Percentiles rank a stretch among this genome's conserved stretches.
These are phyloP conservation scores for Aspergillus cejpii DNA, from an alignment of 2,329 filamentous ascomycete genomes.

Conservation along the genomic window DNA sequence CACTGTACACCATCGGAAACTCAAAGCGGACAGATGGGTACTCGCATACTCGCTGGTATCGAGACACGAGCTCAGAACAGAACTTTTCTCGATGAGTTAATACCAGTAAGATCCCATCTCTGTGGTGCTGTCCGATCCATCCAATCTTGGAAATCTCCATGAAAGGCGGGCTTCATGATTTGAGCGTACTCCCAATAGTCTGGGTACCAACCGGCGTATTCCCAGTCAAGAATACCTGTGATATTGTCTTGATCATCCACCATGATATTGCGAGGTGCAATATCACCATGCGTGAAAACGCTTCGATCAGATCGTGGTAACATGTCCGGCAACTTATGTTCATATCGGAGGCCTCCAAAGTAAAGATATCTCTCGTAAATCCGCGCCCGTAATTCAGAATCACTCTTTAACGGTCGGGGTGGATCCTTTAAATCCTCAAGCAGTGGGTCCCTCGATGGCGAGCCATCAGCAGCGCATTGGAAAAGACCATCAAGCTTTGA, in stretches of 20 bases:
- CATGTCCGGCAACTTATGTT: constrained; percentile 19
- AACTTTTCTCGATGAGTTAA: constrained; percentile 20
- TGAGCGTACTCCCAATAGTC: constrained; percentile 40
- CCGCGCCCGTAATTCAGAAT: constrained; percentile 18
- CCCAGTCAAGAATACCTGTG: constrained; percentile 39
- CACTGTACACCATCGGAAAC: too few species aligned
- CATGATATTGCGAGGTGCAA: constrained; percentile 32
- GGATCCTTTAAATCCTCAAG: constrained; percentile 20
- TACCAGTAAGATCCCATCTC: constrained; percentile 24
- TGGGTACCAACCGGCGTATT: constrained; percentile 38
- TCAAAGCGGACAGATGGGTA: too few species aligned
- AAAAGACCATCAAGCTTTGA: constrained; percentile 13
- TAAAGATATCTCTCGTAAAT: constrained; percentile 24
- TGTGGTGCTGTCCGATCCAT: constrained; percentile 26
- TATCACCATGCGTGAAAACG: constrained; percentile 32
- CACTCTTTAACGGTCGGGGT: constrained; percentile 15
- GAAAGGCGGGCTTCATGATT: constrained; percentile 23
- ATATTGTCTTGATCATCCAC: constrained; percentile 19
- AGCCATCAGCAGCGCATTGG: constrained; percentile 22
- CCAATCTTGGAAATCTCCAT: constrained; percentile 22
- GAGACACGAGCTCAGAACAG: too few species aligned
- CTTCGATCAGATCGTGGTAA: constrained; percentile 18
- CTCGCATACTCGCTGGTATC: too few species aligned
- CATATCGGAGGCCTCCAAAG: constrained; percentile 17
- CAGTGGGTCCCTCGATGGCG: constrained; percentile 16